Conservation (phyloP, 1,139 yeast genomes). For the Nakaseomyces bracarensis region DNA sequence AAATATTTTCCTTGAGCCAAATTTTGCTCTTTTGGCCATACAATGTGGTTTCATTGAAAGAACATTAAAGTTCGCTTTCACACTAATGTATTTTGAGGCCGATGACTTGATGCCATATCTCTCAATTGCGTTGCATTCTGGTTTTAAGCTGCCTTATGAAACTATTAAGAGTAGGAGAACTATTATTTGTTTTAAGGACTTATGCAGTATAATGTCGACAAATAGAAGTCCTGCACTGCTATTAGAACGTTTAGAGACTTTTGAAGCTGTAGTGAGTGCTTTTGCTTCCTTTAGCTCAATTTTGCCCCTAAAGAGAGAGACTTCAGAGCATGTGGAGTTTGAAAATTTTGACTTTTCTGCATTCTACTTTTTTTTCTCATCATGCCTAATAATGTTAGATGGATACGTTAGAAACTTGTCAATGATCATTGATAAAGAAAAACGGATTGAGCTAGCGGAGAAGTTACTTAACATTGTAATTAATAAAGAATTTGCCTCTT, state of each 20-base stretch:
- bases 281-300: constrained; percentile 66
- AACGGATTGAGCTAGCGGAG: constrained; percentile 15
- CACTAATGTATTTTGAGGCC: constrained; percentile 57
- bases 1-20: constrained; percentile 79
- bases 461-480: constrained; percentile 17
- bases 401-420: constrained; percentile 37
- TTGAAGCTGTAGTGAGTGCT: constrained; percentile 52
- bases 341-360: constrained; percentile 82
- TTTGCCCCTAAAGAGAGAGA: constrained; percentile 68
- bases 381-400: constrained; percentile 49
- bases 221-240: constrained; percentile 46
- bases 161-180: constrained; percentile 70
- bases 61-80: constrained; percentile 32
- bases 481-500: constrained; percentile 18
- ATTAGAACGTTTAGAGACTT: constrained; percentile 34
- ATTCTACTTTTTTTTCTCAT: constrained; percentile 62
- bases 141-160: constrained; percentile 39
- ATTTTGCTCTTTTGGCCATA: constrained; percentile 63
- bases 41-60: constrained; percentile 44
- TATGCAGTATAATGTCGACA: constrained; percentile 68
- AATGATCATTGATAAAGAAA: constrained; percentile 18
- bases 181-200: constrained; percentile 78
- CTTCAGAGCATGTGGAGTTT: constrained; percentile 79
- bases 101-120: constrained; percentile 55
- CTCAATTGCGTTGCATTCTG: constrained; percentile 47